Evolutionary conservation across 1,284 basidiomycete genomes (phyloP).

Genomic region (Ustilago sp.): DNA sequence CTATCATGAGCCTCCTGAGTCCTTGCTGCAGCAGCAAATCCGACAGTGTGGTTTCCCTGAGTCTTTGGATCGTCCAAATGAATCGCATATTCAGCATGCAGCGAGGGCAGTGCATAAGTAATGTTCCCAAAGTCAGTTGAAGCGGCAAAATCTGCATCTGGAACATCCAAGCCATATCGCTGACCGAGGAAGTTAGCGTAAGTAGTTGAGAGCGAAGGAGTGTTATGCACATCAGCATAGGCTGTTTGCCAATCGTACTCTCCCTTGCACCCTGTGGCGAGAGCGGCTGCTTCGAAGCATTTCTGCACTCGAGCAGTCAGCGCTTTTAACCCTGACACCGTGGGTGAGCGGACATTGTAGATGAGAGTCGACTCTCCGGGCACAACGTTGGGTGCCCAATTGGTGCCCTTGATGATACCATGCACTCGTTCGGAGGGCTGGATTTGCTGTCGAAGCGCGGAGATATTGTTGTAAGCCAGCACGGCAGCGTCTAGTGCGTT

Average conservation of each 20-base stretch:
- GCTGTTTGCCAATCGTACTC: constrained; percentile 70
- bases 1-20: constrained; percentile 59
- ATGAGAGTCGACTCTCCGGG: constrained; percentile 80
- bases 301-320: constrained; percentile 74
- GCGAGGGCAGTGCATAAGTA: constrained; percentile 67
- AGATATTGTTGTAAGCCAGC: constrained; percentile 80
- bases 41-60: constrained; percentile 68
- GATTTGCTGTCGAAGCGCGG: constrained; percentile 80
- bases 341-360: constrained; percentile 78
- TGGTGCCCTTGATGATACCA: constrained; percentile 69
- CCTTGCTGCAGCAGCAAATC: constrained; percentile 57
- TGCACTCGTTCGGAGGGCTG: constrained; percentile 74
- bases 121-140: constrained; percentile 70
- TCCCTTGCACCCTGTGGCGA: constrained; percentile 78
- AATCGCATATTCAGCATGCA: constrained; percentile 69
- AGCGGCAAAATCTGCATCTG: constrained; percentile 39
- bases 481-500: constrained; percentile 88
- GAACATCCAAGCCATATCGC: constrained; percentile 49
- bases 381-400: constrained; percentile 74
- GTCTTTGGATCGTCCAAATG: constrained; percentile 58
- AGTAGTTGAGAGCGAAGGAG: constrained; percentile 31
- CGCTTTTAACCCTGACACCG: constrained; percentile 73
- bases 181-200: constrained; percentile 68
- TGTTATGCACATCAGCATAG: constrained; percentile 68
- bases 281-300: constrained; percentile 80